phyloP scores from a whole-genome alignment of 2,329 filamentous ascomycete genomes.

The Penicillium sp. region DNA sequence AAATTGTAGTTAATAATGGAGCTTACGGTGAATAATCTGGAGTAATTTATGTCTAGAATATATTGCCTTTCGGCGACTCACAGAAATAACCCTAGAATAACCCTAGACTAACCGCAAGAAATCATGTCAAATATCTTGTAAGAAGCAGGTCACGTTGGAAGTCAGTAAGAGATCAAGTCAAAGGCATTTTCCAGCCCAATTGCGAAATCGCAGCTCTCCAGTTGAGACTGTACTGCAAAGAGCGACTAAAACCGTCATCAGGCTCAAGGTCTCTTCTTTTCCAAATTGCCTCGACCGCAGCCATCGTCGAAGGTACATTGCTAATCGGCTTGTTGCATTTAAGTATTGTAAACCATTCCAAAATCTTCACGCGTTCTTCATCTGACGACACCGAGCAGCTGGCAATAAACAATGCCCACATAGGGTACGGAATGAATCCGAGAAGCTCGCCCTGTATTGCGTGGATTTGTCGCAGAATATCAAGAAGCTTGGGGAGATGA shows the following conservation, averaged over 20 bases:
- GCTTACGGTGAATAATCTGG: no score
- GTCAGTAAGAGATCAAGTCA: no score
- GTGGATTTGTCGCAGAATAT: neutral
- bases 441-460: neutral
- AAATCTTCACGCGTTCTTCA: neutral
- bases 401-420: constrained; percentile 1
- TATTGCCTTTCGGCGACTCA: no score
- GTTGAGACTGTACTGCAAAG: neutral
- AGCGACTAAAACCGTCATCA: neutral
- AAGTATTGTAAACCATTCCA: neutral
- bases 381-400: neutral
- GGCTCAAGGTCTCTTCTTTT: neutral
- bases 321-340: neutral
- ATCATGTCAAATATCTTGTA: no score
- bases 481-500: neutral
- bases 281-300: neutral
- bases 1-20: no score
- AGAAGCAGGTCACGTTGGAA: no score
- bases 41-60: no score
- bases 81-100: no score
- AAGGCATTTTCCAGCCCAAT: neutral
- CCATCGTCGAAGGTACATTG: neutral
- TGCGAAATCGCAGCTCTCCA: neutral
- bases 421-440: neutral
- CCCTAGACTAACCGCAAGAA: no score